Evolutionary conservation across 768 basidiomycete genomes (phyloP).

Genomic region (Naganishia randhawae): DNA sequence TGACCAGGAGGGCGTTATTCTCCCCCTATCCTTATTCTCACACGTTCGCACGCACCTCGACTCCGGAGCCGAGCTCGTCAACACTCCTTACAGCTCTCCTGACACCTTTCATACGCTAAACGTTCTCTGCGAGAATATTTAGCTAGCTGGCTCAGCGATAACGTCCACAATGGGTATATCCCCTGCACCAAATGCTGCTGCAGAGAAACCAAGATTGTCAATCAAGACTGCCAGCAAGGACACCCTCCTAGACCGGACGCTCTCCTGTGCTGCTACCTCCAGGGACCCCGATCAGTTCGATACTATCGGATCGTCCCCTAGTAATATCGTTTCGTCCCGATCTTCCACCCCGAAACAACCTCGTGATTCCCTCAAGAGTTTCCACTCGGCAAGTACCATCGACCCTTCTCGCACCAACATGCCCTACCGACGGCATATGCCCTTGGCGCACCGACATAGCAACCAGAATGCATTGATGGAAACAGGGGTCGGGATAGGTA

Average conservation of each 20-base stretch:
- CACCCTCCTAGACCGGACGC: slow-evolving; percentile 3
- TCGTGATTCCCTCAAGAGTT: not conserved
- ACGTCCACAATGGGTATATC: not conserved
- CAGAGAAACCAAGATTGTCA: not conserved
- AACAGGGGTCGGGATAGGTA: slow-evolving; percentile 2
- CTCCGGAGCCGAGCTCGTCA: not conserved
- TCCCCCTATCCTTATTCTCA: not conserved
- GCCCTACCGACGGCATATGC: not conserved
- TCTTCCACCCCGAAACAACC: not conserved
- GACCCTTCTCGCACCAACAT: not conserved
- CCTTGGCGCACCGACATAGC: not conserved
- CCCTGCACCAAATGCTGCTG: too few relatives aligned
- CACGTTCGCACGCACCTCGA: not conserved
- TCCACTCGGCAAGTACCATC: not conserved
- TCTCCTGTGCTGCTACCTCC: not conserved
- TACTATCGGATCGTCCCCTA: slow-evolving; percentile 1
- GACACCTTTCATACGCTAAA: not conserved
- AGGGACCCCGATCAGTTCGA: slow-evolving; percentile 7
- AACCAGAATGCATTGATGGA: not conserved
- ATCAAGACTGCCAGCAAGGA: not conserved
- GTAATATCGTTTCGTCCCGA: not conserved
- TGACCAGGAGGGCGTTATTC: not conserved
- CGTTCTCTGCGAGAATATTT: not conserved
- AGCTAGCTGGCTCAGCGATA: not conserved
- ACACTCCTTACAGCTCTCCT: not conserved